Evolutionary conservation across 352 stramenopile genomes (phyloP), one percentile per base, ranked within the genome.

Genomic region (Aphanomyces invadans): DNA sequence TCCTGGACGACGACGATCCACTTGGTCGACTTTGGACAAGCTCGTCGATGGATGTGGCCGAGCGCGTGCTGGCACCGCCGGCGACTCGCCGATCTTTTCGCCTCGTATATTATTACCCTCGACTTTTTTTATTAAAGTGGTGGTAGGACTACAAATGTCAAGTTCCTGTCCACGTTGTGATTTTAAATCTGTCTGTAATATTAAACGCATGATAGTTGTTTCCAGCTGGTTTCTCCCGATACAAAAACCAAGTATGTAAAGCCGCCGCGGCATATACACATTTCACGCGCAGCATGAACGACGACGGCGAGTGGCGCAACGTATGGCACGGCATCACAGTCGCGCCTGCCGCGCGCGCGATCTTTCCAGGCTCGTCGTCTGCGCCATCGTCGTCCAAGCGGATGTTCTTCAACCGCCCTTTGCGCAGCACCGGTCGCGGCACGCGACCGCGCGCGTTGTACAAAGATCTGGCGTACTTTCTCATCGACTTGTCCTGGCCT

Each of bases 381-480:
- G 7, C 7, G 36, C 7, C 36, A 15, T 42, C 36, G 36, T 42
- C 36, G 36, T 7, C 36, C 36, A 7, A 42, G 36, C 36, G 15
- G 44, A 9, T 19, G 9, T 52, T 52, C 44, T 52, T 52, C 21
- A 25, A 25, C 9, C 38, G 38, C 9, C 38, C 9, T 17, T 9
- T 54, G 19, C 46, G 46, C 19, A 28, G 46, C 29, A 57, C 36
- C 7, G 7, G 36, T 15, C 7, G 36, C 49, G 29, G 29, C 12
- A n/a, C 0, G 5, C 25, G 36, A 5, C 84, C 82, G 46, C 76
- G 82, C 19, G 76, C 74, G 45, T 71, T 75, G 25, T 91, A 91
- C 78, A 93, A 93, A 63, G 84, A 93, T 62, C 87, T 90, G 26
- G 65, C 90, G 9, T 93, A 93, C 62, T 77, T 91, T 66, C 67